Evolutionary conservation across 371 early-diverging fungal species (phyloP), one percentile per base, ranked within the genome.

Genomic region (Actinomortierella wolfii): DNA sequence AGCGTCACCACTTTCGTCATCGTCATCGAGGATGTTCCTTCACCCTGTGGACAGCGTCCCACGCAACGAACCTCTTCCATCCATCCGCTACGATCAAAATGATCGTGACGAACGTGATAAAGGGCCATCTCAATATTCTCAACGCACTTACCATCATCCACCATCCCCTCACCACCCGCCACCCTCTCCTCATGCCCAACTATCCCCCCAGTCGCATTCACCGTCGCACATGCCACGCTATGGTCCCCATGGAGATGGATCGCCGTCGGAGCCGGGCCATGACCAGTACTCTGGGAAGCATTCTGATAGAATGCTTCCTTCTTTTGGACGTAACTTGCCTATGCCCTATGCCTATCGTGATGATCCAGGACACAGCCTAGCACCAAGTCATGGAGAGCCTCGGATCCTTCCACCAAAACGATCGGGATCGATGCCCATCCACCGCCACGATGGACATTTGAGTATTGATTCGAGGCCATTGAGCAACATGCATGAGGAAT

Each of bases 291-390:
- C 28, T 14, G 28, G 29, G 4, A 28, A 24, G 14, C 66, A 61
- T 23, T 66, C 73, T 0, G 73, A 71, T 23, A 49, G 73, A 5
- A 62, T 71, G 63, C 45, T 71, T 9, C 73, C 73, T 1, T 71
- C 73, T 17, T 71, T 71, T 49, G 73, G 73, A 2, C 21, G 53
- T 29, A 71, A 65, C 15, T 47, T 71, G 39, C 73, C 73, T 26
- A 54, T 65, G 8, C 73, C 66, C 2, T 66, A 51, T 41, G 50
- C 61, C 2, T 59, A 53, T 26, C 63, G 48, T 11, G 66, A 62
- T 0, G 66, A 64, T 8, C 28, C 54, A 28, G 61, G 25, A 20
- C 65, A 55, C 2, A 55, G 54, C 18, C 59, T 46, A 6, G 34
- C 34, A 11, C 34, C 34, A 34, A 34, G 7, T 11, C 34, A 34